Evolutionary conservation across 768 basidiomycete species (phyloP).

Genomic region (Clavulina sp.): DNA sequence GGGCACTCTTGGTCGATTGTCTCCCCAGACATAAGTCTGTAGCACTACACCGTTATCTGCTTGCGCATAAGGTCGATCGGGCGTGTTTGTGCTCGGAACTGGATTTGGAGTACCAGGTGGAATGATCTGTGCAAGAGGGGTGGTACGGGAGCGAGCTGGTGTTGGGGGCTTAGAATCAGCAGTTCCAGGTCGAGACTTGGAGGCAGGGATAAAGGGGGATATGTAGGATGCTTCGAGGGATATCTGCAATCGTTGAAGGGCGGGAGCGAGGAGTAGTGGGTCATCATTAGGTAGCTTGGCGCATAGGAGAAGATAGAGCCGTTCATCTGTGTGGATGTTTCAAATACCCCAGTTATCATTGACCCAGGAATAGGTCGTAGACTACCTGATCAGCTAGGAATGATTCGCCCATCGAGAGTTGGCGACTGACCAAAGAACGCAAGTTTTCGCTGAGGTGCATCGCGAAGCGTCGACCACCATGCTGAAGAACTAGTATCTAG

Average conservation of each 20-base stretch:
- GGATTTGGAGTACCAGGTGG: slow-evolving; percentile 78
- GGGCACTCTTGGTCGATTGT: slow-evolving; percentile 12
- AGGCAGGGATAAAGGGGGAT: slow-evolving; percentile 10
- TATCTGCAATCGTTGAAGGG: slow-evolving; percentile 54
- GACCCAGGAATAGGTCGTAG: no score
- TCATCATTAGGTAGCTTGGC: slow-evolving; percentile 16
- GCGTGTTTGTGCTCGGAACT: slow-evolving; percentile 50
- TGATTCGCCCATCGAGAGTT: not conserved
- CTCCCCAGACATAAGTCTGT: slow-evolving; percentile 60
- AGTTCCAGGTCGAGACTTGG: not conserved
- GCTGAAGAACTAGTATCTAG: not conserved
- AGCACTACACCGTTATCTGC: slow-evolving; percentile 56
- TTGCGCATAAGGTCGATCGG: slow-evolving; percentile 59
- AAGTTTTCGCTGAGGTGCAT: slow-evolving; percentile 1
- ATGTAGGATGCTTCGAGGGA: slow-evolving; percentile 64
- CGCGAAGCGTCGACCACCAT: not conserved
- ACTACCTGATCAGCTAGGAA: no score
- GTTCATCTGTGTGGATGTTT: slow-evolving; percentile 17
- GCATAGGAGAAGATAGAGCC: slow-evolving; percentile 20
- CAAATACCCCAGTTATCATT: no score
- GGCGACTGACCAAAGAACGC: slow-evolving; percentile 10
- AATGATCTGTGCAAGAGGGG: slow-evolving; percentile 35
- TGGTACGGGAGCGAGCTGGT: slow-evolving; percentile 4
- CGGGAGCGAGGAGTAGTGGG: slow-evolving; percentile 32
- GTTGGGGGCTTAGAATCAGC: slow-evolving; percentile 4